Evolutionary conservation across 768 basidiomycete genomes (phyloP), one percentile per base, ranked within the genome.

Genomic region (Gloeostereum incarnatum): DNA sequence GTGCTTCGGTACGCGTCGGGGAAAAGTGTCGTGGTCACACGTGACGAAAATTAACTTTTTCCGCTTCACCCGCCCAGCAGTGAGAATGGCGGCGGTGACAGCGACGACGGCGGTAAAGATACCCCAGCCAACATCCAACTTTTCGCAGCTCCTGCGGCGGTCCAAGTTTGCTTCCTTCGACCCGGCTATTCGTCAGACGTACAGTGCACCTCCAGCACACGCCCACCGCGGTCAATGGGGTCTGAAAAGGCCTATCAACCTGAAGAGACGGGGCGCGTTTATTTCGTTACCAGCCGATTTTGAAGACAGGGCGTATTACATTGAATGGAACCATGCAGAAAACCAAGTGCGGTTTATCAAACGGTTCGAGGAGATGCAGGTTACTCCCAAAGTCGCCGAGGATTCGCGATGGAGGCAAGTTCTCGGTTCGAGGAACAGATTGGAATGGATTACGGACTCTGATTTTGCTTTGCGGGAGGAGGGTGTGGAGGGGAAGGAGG

Each of bases 161-260:
- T 90, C 90, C 23, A 82, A 81, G 45, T 91, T 92, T 59, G 78
- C 87, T 7, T 64, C 81, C 8, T 89, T 68, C 55, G 83, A 89
- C 61, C 84, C 83, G 0, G 50, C 55, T 32, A 86, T 93, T 43
- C 70, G 71, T 32, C 88, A 90, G 50, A 74, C 87, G 14, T 92
- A 90, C 59, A 72, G 78, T 11, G 63, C 87, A 0, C 70, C 73
- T 32, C 69, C 73, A 16, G 80, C 81, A 30, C 69, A 85, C 52
- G 75, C 79, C 9, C 67, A 80, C 47, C 75, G 87, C 19, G 85
- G 86, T 38, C 73, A 89, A 62, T 93, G 78, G 73, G 89, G 89
- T 17, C 63, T 92, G 44, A 93, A 93, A 58, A 80, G 88, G 0
- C 81, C 86, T 17, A 72, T 91, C 17, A 65, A 83, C 2, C 61